Conservation (phyloP, 2,329 filamentous ascomycete genomes). For the Gremmenia infestans region DNA sequence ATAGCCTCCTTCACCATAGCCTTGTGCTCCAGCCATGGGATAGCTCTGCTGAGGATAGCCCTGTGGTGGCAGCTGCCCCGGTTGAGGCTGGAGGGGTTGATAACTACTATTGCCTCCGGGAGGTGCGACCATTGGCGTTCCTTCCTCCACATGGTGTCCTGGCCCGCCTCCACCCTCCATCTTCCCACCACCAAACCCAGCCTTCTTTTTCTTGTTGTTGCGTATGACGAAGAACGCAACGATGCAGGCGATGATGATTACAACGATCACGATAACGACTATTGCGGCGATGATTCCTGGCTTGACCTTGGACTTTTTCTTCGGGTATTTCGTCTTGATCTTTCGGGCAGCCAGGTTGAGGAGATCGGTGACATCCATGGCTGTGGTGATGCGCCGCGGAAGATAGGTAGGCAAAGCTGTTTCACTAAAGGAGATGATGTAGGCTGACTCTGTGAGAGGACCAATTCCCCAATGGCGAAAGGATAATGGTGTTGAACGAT, state of each 20-base stretch:
- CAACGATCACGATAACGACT: neutral
- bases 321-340: too few relatives aligned
- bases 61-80: neutral
- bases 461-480: too few relatives aligned
- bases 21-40: neutral
- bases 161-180: neutral
- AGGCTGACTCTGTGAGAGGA: too few relatives aligned
- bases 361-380: too few relatives aligned
- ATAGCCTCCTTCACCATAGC: neutral
- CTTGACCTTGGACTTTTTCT: too few relatives aligned
- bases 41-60: neutral
- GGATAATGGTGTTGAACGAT: too few relatives aligned
- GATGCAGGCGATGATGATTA: neutral
- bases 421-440: too few relatives aligned
- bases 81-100: neutral
- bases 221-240: neutral
- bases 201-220: neutral
- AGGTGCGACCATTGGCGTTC: neutral
- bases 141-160: neutral
- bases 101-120: neutral
- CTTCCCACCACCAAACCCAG: neutral
- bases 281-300: neutral
- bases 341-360: too few relatives aligned
- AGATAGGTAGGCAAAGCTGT: too few relatives aligned
- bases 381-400: too few relatives aligned